Percentiles rank a stretch among this genome's conserved stretches.
These are phyloP conservation scores for Wilcoxina mikolae DNA, from an alignment of 495 filamentous ascomycete species.

Conservation along the genomic window DNA sequence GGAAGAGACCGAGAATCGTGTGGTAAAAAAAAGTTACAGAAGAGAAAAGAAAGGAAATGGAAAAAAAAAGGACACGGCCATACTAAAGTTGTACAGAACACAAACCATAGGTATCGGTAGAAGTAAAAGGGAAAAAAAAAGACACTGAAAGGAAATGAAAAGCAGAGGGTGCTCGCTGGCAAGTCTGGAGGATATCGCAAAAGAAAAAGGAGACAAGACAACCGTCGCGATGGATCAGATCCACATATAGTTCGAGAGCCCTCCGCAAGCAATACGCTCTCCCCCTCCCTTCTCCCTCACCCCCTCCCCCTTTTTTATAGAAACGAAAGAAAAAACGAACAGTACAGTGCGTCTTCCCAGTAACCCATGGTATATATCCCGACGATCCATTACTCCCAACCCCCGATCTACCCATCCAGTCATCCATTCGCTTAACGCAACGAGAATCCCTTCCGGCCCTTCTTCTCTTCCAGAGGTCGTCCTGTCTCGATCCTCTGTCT, in stretches of 20 bases:
- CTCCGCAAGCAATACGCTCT: background rate
- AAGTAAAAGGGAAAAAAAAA: background rate
- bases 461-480: conserved; percentile 89
- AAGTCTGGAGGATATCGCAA: conserved; percentile 3
- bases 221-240: background rate
- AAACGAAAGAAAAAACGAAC: background rate
- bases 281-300: background rate
- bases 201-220: background rate
- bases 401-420: background rate
- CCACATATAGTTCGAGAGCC: background rate
- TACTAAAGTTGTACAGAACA: conserved; percentile 4
- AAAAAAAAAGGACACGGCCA: conserved; percentile 3
- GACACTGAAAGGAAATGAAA: background rate
- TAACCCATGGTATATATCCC: conserved; percentile 2
- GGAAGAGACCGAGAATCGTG: background rate
- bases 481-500: conserved; percentile 85
- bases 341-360: background rate
- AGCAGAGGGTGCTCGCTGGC: conserved; percentile 6
- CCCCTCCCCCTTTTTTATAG: background rate
- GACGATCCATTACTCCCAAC: background rate
- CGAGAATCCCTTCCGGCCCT: conserved; percentile 94
- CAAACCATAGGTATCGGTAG: conserved; percentile 3
- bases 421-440: conserved; percentile 50
- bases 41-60: conserved; percentile 1
- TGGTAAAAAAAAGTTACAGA: background rate